Conservation (phyloP, 139 green algal species). For the Haematococcus sp. region DNA sequence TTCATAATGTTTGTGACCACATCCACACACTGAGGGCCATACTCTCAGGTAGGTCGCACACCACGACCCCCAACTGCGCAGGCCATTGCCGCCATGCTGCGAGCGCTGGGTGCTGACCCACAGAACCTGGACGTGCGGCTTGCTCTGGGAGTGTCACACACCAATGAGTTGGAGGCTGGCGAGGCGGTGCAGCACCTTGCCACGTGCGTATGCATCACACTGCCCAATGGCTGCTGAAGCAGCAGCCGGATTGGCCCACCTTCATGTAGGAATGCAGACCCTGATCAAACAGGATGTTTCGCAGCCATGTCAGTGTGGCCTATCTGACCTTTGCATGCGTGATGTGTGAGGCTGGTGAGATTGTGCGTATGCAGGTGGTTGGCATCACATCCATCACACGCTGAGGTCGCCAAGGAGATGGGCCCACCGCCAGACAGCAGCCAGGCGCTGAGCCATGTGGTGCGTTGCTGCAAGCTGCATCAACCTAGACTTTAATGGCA, state of each 20-base stretch:
- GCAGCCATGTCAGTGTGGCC: no score
- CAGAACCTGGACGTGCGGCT: conserved; percentile 85
- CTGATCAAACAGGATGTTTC: no score
- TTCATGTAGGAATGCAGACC: neutral
- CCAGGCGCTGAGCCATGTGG: conserved; percentile 52
- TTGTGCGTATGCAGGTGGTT: conserved; percentile 79
- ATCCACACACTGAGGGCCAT: conserved; percentile 1
- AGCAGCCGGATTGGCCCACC: neutral
- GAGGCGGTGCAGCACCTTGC: conserved; percentile 11
- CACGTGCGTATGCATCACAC: neutral
- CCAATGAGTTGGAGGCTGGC: conserved; percentile 91
- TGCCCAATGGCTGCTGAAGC: neutral
- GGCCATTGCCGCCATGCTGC: conserved; percentile 86
- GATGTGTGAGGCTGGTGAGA: no score
- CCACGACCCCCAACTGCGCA: conserved; percentile 28
- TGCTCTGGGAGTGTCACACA: conserved; percentile 91
- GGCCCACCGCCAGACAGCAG: conserved; percentile 42
- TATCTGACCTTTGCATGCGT: no score
- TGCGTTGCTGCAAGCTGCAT: no score
- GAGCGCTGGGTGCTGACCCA: conserved; percentile 76
- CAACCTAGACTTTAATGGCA: no score
- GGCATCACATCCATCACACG: conserved; percentile 54
- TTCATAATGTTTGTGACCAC: no score
- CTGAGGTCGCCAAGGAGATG: conserved; percentile 21
- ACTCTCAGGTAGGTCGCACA: no score